Conservation (phyloP, 2,329 filamentous ascomycete species). For the Paraphoma chrysanthemicola region DNA sequence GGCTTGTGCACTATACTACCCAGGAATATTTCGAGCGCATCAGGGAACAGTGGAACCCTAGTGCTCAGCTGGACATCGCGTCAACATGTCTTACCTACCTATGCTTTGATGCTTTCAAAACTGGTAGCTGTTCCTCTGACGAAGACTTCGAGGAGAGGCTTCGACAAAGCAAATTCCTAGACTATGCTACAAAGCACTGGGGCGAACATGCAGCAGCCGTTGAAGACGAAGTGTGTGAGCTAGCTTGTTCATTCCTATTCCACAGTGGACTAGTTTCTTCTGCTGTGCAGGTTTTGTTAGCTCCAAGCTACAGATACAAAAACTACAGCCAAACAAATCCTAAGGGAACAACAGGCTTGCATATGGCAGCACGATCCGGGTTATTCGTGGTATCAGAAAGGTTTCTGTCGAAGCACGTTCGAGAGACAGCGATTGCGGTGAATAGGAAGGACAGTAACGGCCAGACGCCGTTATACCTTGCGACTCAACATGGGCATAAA, state of each 20-base stretch:
- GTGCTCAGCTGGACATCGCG: constrained; percentile 19
- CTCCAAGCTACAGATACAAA: constrained; percentile 3
- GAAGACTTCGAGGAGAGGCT: not conserved
- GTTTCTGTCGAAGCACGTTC: constrained; percentile 5
- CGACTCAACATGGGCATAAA: constrained; percentile 15
- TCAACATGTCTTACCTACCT: constrained; percentile 37
- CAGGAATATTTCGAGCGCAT: too few relatives aligned
- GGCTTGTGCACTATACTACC: too few relatives aligned
- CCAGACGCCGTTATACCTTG: constrained; percentile 12
- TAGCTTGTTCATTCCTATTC: constrained; percentile 9
- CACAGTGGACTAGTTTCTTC: constrained; percentile 2
- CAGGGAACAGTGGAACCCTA: too few relatives aligned
- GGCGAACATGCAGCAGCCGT: constrained; percentile 21
- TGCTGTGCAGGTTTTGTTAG: constrained; percentile 5
- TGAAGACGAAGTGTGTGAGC: constrained; percentile 5
- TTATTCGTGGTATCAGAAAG: constrained; percentile 11
- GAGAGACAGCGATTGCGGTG: constrained; percentile 5
- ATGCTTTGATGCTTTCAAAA: constrained; percentile 27
- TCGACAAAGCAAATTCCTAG: constrained; percentile 25
- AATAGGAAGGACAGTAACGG: constrained; percentile 10
- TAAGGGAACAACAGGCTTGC: constrained; percentile 11
- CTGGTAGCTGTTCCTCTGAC: constrained; percentile 13
- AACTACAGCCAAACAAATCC: constrained; percentile 11
- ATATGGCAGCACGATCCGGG: constrained; percentile 18
- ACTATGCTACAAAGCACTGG: constrained; percentile 38